Base-by-base conservation (phyloP, 192 early-diverging fungal species). In the Entomortierella lignicola region DNA sequence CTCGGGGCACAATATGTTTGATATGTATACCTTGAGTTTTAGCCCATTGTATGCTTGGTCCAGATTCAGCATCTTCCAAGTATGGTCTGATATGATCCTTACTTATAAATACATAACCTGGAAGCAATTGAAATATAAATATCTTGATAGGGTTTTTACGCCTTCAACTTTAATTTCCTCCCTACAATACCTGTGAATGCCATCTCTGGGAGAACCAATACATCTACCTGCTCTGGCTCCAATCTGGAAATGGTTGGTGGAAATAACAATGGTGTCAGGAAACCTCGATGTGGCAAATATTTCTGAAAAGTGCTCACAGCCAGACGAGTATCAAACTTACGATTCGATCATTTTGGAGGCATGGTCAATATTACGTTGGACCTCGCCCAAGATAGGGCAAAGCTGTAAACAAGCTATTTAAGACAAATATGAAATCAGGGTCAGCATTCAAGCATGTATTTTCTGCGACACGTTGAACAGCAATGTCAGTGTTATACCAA, bases 141-240 rank as follows among this genome's bases (percentile, higher is more conserved):
- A 37, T 37, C 34, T 10, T 37, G 34, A n/a, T n/a, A n/a, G n/a
- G n/a, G n/a, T n/a, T n/a, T 37, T 10, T 4, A 37, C 10, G 34
- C 4, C 34, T 37, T 10, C 34, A 4, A 4, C 34, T 10, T 37
- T 37, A 7, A 37, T 37, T 37, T 20, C 31, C 26, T 25, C 55
- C 20, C 10, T n/a, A 11, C 43, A 47, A n/a, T 82, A 91, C 91
- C 92, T 37, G 92, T 86, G 66, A 94, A 94, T 6, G 87, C 87
- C 90, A 95, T 86, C 71, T 95, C 94, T 4, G 94, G 91, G 31
- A 94, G 77, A 3, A 95, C 77, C 18, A 95, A 65, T 18, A 94
- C 66, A 71, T 93, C 91, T 1, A 93, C 85, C 39, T 88, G 84
- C 6, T 82, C 85, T 12, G 84, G 75, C 18, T 77, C 53, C 63